Evolutionary conservation across 306 rosid species (phyloP).

Genomic region (Medicago ruthenica): DNA sequence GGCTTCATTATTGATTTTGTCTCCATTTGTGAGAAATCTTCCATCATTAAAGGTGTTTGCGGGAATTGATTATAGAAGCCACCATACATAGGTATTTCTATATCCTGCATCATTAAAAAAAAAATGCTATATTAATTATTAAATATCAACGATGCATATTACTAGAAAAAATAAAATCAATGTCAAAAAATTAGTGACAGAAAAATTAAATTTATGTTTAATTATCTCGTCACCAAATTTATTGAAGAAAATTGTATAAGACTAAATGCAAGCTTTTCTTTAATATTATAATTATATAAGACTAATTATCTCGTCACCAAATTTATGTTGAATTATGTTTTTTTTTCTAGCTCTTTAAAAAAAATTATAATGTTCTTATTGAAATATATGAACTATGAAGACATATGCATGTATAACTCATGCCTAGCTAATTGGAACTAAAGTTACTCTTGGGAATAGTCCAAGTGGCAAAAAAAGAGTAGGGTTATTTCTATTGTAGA

Average conservation of each 20-base stretch:
- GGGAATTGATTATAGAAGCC: constrained; percentile 61
- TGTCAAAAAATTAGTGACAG: background rate
- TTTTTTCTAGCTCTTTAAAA: too few species aligned
- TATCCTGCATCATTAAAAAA: constrained; percentile 55
- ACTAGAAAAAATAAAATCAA: background rate
- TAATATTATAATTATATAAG: too few species aligned
- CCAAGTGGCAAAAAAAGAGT: constrained; percentile 47
- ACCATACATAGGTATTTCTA: constrained; percentile 48
- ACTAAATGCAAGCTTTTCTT: background rate
- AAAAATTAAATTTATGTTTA: too few species aligned
- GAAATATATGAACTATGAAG: background rate
- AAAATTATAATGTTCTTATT: background rate
- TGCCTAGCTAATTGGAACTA: constrained; percentile 38
- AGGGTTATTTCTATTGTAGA: constrained; percentile 16
- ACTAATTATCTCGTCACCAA: too few species aligned
- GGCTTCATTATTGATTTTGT: constrained; percentile 55
- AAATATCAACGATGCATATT: background rate
- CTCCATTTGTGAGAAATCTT: constrained; percentile 79
- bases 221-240: background rate
- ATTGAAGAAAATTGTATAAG: background rate
- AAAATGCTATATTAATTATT: background rate
- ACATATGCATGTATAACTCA: constrained; percentile 6
- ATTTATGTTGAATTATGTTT: too few species aligned
- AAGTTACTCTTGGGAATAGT: constrained; percentile 38
- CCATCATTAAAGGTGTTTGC: constrained; percentile 74